Conservation (phyloP, 371 early-diverging fungal species). For the Gilbertella persicaria region DNA sequence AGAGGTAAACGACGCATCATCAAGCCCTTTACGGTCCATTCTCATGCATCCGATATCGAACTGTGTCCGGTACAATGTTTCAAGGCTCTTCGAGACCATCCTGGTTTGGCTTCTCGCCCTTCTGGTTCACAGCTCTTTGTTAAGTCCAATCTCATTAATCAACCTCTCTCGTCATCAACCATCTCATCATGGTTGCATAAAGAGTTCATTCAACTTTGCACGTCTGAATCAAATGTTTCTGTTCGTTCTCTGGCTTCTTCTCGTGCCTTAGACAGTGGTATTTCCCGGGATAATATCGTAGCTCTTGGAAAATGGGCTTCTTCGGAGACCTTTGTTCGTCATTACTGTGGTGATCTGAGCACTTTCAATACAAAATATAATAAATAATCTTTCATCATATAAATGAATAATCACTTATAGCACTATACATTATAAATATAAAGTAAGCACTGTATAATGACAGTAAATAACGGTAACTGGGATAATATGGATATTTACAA, state of each 20-base stretch:
- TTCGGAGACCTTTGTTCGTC: constrained; percentile 3
- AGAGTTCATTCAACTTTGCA: background rate
- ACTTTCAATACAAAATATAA: no score
- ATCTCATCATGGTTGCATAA: constrained; percentile 4
- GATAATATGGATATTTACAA: no score
- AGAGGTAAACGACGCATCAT: constrained; percentile 1
- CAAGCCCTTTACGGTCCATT: constrained; percentile 1
- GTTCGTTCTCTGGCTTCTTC: constrained; percentile 9
- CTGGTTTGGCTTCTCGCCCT: background rate
- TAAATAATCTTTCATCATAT: no score
- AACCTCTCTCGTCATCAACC: background rate
- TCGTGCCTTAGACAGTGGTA: constrained; percentile 3
- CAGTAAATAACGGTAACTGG: no score
- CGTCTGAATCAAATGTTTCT: background rate
- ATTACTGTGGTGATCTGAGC: no score
- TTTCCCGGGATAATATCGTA: constrained; percentile 9
- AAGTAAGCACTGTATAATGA: no score
- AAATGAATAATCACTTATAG: no score
- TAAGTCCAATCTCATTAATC: background rate
- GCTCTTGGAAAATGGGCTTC: constrained; percentile 12
- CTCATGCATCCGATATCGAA: background rate
- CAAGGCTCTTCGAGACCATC: background rate
- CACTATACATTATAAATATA: no score
- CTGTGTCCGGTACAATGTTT: background rate
- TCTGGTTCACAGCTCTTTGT: background rate